Evolutionary conservation across 164 flowering plant genomes (phyloP), one percentile per base, ranked within the genome.

Genomic region (Amborella trichopoda): DNA sequence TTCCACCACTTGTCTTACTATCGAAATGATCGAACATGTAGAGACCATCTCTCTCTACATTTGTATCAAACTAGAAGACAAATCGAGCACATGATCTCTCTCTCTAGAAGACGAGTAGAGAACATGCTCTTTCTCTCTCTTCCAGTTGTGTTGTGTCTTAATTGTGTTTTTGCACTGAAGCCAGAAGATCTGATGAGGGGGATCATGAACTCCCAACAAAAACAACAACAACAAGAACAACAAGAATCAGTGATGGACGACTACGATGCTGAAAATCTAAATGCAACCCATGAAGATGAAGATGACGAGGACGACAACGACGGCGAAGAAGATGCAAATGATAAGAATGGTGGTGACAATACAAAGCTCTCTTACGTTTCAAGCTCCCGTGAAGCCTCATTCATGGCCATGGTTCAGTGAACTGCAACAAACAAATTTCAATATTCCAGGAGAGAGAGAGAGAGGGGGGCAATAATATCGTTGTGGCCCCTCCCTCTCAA

Each of bases 171-270:
- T 6, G 11, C 20, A 16, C 16, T 38, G 41, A 38, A 38, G 41
- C 41, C 41, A 38, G 41, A 38, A 38, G 41, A 38, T 22, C 16
- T 38, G 16, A 22, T 16, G 41, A 38, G 41, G 21, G 41, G 20
- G 41, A 16, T 38, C 21, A 10, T 38, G 41, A 22, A 38, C 21
- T 22, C 16, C 21, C 41, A 22, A 22, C 44, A 41, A 2, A 48
- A 46, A 28, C 36, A 38, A 22, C 41, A 38, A 22, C 41, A 22
- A 22, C 44, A 41, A 2, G 48, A 46, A 28, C 36, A 26, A 16
- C 59, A 39, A 17, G 30, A 20, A 28, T 20, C 26, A 16, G 46
- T 55, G 20, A 39, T 38, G 30, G 46, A 27, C 32, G 46, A 48
- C 23, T 38, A 47, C n/a, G 52, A 47, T 38, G 21, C 39, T 9